These are phyloP conservation scores for Plectosphaerella plurivora DNA, from an alignment of 2,329 filamentous ascomycete species.

Conservation along the genomic window DNA sequence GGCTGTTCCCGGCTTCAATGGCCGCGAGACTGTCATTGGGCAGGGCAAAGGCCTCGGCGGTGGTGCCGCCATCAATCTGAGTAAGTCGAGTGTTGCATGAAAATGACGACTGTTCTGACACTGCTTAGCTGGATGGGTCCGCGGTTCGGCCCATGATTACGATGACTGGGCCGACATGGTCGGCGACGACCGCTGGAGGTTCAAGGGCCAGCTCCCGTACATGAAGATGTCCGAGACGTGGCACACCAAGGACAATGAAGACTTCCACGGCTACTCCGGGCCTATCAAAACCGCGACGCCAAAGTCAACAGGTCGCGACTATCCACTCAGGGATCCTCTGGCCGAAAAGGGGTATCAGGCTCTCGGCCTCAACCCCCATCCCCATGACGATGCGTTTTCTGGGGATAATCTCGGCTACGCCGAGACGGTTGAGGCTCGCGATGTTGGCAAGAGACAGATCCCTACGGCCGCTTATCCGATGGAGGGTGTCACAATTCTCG, in stretches of 20 bases:
- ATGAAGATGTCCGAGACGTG: conserved; percentile 5
- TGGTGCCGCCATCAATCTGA: conserved; percentile 5
- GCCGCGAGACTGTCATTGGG: neutral
- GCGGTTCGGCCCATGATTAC: neutral
- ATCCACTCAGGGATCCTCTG: conserved; percentile 29
- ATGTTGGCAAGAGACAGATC: conserved; percentile 17
- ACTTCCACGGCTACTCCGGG: conserved; percentile 32
- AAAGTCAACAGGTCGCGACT: conserved; percentile 24
- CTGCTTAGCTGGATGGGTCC: neutral
- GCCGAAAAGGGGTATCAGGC: conserved; percentile 31
- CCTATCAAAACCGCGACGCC: conserved; percentile 26
- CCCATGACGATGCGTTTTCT: conserved; percentile 19
- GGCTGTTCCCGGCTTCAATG: neutral
- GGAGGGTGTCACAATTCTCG: conserved; percentile 18
- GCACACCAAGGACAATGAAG: conserved; percentile 14
- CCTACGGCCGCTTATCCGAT: conserved; percentile 17
- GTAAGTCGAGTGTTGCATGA: neutral
- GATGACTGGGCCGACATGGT: conserved; percentile 5
- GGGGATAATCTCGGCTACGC: conserved; percentile 25
- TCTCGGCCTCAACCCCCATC: conserved; percentile 25
- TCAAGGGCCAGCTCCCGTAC: conserved; percentile 3
- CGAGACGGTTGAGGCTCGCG: conserved; percentile 20
- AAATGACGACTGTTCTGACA: neutral
- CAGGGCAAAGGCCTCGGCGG: conserved; percentile 8
- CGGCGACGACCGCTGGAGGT: neutral